These are phyloP conservation scores for Pisolithus orientalis DNA, from an alignment of 768 basidiomycete genomes.

Conservation along the genomic window DNA sequence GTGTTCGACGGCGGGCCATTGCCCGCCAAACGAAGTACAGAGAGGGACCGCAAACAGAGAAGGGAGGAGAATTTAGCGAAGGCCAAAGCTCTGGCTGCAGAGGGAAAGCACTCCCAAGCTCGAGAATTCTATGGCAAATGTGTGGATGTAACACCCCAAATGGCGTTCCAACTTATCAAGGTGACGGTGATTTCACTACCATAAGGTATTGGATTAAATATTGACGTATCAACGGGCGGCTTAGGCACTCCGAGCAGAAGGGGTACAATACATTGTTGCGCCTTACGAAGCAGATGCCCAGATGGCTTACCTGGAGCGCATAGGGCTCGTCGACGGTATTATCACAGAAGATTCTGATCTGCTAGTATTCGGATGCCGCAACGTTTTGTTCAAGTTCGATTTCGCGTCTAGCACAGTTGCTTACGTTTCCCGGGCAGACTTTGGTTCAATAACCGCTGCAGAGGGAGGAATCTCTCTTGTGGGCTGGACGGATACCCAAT, in stretches of 20 bases:
- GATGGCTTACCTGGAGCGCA: conserved; percentile 82
- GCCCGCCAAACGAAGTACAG: conserved; percentile 90
- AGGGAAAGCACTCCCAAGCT: conserved; percentile 77
- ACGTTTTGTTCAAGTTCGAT: conserved; percentile 93
- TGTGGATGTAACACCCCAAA: conserved; percentile 92
- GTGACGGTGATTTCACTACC: conserved; percentile 31
- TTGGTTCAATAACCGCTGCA: conserved; percentile 48
- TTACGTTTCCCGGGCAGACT: conserved; percentile 61
- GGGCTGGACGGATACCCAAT: conserved; percentile 88
- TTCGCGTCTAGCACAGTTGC: conserved; percentile 54
- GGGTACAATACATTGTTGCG: conserved; percentile 82
- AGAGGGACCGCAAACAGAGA: conserved; percentile 67
- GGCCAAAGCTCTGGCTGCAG: conserved; percentile 65
- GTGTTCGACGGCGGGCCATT: conserved; percentile 97
- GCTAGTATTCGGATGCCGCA: conserved; percentile 92
- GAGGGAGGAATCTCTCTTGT: conserved; percentile 65
- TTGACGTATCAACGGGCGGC: conserved; percentile 4
- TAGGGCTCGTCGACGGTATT: conserved; percentile 81
- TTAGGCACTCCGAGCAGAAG: conserved; percentile 81
- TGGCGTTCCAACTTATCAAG: conserved; percentile 98
- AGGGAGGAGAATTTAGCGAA: conserved; percentile 72
- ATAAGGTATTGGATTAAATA: background rate
- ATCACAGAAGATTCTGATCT: conserved; percentile 98
- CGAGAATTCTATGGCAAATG: conserved; percentile 87
- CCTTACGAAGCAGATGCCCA: conserved; percentile 99